Conservation (phyloP, 208 protist species). For the Entamoeba invadens region DNA sequence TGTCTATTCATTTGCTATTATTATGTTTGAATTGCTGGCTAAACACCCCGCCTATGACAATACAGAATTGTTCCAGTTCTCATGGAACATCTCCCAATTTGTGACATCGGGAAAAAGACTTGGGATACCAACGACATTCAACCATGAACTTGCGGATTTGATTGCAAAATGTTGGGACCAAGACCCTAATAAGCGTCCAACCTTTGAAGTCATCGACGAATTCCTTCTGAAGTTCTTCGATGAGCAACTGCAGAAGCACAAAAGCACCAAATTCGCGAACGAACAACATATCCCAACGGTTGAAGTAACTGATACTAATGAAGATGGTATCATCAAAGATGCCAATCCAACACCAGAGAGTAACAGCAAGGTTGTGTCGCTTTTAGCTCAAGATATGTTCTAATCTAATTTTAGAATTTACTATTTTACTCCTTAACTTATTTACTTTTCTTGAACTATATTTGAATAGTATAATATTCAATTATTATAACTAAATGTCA, state of each 20-base stretch:
- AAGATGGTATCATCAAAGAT: too few relatives aligned
- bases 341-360: too few relatives aligned
- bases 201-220: neutral
- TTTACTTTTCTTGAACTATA: too few relatives aligned
- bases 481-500: too few relatives aligned
- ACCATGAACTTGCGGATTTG: neutral
- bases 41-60: slow-evolving; percentile 14
- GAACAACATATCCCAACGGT: too few relatives aligned
- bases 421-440: too few relatives aligned
- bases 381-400: too few relatives aligned
- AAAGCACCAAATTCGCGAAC: neutral
- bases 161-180: slow-evolving; percentile 4
- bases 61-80: neutral
- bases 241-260: neutral
- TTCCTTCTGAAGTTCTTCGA: neutral
- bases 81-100: neutral
- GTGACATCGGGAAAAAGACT: neutral
- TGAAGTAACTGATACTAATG: too few relatives aligned
- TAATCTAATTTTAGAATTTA: too few relatives aligned
- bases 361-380: too few relatives aligned
- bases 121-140: neutral
- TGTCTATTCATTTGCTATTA: slow-evolving; percentile 44
- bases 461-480: too few relatives aligned
- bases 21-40: slow-evolving; percentile 40
- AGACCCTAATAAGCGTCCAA: slow-evolving; percentile 1